Evolutionary conservation across 306 rosid species (phyloP).

Genomic region (Cucumis hystrix): DNA sequence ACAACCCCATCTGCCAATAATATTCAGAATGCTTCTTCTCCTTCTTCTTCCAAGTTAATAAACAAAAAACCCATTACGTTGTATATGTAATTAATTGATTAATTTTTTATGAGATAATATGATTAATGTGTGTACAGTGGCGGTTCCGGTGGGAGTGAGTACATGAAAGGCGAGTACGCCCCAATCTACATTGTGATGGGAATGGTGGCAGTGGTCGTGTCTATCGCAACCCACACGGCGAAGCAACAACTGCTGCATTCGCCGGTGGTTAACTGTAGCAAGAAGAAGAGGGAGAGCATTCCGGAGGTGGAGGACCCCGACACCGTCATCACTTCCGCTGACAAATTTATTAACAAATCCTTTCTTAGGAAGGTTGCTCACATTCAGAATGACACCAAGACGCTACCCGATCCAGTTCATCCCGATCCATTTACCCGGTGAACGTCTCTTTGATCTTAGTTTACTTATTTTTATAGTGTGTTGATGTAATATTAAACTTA

Average conservation of each 20-base stretch:
- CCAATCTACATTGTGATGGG: constrained; percentile 10
- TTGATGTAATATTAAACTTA: too few species aligned
- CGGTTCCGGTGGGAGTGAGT: not conserved
- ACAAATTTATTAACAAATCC: constrained; percentile 10
- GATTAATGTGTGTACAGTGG: not conserved
- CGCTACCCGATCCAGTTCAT: not conserved
- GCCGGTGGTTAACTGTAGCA: not conserved
- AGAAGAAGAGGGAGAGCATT: constrained; percentile 10
- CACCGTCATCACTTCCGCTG: not conserved
- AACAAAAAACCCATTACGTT: not conserved
- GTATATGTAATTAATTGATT: too few species aligned
- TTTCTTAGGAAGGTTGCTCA: constrained; percentile 15
- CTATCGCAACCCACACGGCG: constrained; percentile 1
- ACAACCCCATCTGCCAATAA: not conserved
- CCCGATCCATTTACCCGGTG: constrained; percentile 9
- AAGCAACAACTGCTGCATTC: constrained; percentile 5
- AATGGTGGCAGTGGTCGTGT: not conserved
- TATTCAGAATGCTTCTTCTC: too few species aligned
- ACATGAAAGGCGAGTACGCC: constrained; percentile 11
- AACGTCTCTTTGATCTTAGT: too few species aligned
- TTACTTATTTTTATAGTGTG: too few species aligned
- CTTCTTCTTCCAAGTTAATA: not conserved
- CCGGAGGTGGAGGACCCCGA: constrained; percentile 11
- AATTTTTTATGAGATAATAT: too few species aligned
- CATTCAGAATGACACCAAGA: not conserved